These are phyloP conservation scores for Simplicillium aogashimaense DNA, from an alignment of 2,329 filamentous ascomycete genomes.

Conservation along the genomic window DNA sequence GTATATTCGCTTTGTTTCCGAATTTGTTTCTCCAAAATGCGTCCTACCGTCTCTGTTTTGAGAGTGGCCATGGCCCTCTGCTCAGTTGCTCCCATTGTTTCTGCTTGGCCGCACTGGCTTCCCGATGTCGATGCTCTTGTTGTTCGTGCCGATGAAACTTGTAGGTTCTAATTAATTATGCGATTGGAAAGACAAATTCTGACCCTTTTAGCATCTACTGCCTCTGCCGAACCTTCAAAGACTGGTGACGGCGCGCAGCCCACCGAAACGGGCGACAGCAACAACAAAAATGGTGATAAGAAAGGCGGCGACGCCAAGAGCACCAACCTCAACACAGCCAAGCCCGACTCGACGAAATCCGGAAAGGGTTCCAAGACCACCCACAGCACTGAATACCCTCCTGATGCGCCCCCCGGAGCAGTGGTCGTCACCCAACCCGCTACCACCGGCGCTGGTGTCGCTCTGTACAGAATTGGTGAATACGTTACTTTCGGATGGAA, in stretches of 20 bases:
- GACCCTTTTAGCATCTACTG: constrained; percentile 1
- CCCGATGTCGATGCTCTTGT: constrained; percentile 42
- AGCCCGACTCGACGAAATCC: constrained; percentile 10
- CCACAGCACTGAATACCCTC: constrained; percentile 29
- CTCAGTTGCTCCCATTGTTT: constrained; percentile 38
- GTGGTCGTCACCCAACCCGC: constrained; percentile 44
- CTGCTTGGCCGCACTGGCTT: constrained; percentile 47
- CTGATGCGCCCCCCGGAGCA: constrained; percentile 36
- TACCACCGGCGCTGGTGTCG: constrained; percentile 28
- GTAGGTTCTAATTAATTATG: constrained; percentile 6
- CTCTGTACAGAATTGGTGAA: constrained; percentile 52
- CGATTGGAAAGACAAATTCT: background rate
- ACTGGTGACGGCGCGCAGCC: constrained; percentile 3
- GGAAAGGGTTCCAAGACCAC: constrained; percentile 13
- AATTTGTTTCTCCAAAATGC: constrained; percentile 27
- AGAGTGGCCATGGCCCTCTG: constrained; percentile 39
- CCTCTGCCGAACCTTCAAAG: background rate
- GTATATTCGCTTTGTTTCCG: background rate
- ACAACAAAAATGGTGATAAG: constrained; percentile 8
- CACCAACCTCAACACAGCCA: constrained; percentile 30
- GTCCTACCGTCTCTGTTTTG: constrained; percentile 33
- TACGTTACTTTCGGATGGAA: constrained; percentile 54
- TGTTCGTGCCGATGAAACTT: constrained; percentile 33
- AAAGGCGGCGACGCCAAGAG: constrained; percentile 16
- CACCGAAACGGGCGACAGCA: constrained; percentile 5